Evolutionary conservation across 1,139 yeast genomes (phyloP).

Genomic region (Lodderomyces metapsilosis): DNA sequence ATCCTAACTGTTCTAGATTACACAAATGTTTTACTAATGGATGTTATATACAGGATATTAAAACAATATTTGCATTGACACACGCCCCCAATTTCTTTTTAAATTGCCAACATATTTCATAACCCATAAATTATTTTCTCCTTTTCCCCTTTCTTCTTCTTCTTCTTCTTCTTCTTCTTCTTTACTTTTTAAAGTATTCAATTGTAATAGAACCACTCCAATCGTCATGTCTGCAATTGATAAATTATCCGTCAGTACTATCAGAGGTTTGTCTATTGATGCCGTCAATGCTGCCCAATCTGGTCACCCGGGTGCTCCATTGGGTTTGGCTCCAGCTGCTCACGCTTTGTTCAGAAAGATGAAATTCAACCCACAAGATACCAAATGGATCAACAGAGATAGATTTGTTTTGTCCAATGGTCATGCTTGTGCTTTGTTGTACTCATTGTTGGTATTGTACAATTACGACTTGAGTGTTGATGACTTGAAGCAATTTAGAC

Average conservation of each 20-base stretch:
- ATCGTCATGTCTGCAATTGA: constrained; percentile 48
- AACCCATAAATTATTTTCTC: not conserved
- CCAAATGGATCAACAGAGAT: constrained; percentile 92
- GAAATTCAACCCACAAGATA: constrained; percentile 88
- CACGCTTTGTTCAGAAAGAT: constrained; percentile 75
- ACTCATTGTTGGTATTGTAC: constrained; percentile 79
- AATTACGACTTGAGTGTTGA: constrained; percentile 83
- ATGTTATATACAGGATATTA: too few relatives aligned
- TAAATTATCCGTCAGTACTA: constrained; percentile 77
- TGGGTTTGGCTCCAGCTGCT: constrained; percentile 85
- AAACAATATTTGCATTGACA: too few relatives aligned
- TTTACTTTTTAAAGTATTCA: constrained; percentile 1
- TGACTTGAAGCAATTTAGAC: constrained; percentile 91
- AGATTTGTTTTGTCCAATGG: constrained; percentile 95
- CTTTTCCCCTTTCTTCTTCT: constrained; percentile 4
- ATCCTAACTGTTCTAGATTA: too few relatives aligned
- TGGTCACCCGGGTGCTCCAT: constrained; percentile 99
- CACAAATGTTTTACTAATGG: too few relatives aligned
- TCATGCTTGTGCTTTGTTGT: constrained; percentile 92
- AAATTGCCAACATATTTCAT: not conserved
- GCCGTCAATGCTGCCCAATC: constrained; percentile 87
- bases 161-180: constrained; percentile 4
- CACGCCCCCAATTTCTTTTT: too few relatives aligned
- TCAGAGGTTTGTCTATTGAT: constrained; percentile 89
- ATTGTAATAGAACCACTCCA: constrained; percentile 1